Evolutionary conservation across 768 basidiomycete species (phyloP), one percentile per base, ranked within the genome.

Genomic region (Agrocybe pediades): DNA sequence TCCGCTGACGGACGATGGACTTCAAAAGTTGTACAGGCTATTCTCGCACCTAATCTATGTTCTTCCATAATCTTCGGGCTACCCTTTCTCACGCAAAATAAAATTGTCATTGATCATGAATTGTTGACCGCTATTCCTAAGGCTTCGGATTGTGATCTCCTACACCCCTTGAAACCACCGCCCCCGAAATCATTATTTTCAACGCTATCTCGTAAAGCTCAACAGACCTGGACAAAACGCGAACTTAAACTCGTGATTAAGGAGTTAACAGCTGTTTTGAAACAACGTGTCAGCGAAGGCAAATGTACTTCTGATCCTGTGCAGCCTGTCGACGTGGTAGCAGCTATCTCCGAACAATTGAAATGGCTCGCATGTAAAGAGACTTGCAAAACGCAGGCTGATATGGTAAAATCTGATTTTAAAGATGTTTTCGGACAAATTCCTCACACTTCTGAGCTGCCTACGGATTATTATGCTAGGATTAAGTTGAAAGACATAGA

Each of bases 61-160:
- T 57, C 48, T 2, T 64, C 65, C 3, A 26, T 77, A 6, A 49
- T 77, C 0, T 59, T 77, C 0, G 72, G 73, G 0, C 46, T 67
- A 0, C 74, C 73, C 0, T 76, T 70, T 24, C 60, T 76, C 0
- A 20, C 39, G 9, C 51, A 56, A 1, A 78, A 78, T 53, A 29
- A 63, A 0, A 70, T 78, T 57, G 54, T 71, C 0, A 54, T 67
- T 24, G 69, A 77, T 45, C 64, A 69, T 20, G 44, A 36, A 36
- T 13, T 36, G 15, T 43, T 11, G 3, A 19, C 1, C 19, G 36
- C n/a, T 29, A 55, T 64, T 20, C 55, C 61, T 46, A 58, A 57
- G 23, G 24, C 39, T 4, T 39, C 46, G 9, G 51, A 42, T 21
- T 56, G 36, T 44, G 36, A 62, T 20, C 20, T 62, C 1, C 23